Percentiles rank a stretch among this genome's conserved stretches.
Evolutionary conservation across 495 filamentous ascomycete genomes (phyloP).

Genomic region (Penicillium atrosanguineum): DNA sequence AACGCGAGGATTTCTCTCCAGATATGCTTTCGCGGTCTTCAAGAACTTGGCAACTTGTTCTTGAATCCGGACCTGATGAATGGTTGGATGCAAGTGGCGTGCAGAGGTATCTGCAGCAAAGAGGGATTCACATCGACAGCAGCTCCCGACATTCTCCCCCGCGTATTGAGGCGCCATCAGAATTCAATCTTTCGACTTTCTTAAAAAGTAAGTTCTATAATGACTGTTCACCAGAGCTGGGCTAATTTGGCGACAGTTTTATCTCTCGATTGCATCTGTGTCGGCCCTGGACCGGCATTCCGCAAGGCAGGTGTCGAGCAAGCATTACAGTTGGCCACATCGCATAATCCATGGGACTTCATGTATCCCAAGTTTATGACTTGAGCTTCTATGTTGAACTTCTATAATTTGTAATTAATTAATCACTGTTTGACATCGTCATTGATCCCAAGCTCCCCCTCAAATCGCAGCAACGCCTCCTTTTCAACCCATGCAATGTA

Average conservation of each 20-base stretch:
- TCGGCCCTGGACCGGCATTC: constrained; percentile 31
- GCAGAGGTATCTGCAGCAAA: constrained; percentile 24
- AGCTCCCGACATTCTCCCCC: constrained; percentile 10
- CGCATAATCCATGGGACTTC: constrained; percentile 18
- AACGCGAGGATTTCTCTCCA: constrained; percentile 11
- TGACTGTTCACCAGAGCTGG: background rate
- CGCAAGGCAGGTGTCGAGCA: constrained; percentile 27
- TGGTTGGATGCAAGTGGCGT: constrained; percentile 34
- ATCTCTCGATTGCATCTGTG: constrained; percentile 20
- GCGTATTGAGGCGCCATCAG: constrained; percentile 8
- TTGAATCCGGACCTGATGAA: constrained; percentile 17
- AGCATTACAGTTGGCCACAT: constrained; percentile 22
- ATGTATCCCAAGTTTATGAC: background rate
- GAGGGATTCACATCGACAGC: constrained; percentile 12
- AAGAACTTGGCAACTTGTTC: constrained; percentile 23
- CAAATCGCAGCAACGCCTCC: no score
- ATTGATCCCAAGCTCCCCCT: background rate
- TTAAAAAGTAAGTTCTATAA: constrained; percentile 22
- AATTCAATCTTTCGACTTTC: constrained; percentile 23
- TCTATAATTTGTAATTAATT: background rate
- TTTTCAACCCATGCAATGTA: no score
- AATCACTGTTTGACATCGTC: background rate
- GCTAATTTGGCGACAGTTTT: constrained; percentile 22
- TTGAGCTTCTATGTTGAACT: background rate
- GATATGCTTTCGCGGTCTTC: constrained; percentile 16